A percentile compares a stretch with the other conserved stretches of the same genome.
These are phyloP conservation scores for Irpex sp. DNA, from an alignment of 1,284 basidiomycete genomes.

Conservation along the genomic window DNA sequence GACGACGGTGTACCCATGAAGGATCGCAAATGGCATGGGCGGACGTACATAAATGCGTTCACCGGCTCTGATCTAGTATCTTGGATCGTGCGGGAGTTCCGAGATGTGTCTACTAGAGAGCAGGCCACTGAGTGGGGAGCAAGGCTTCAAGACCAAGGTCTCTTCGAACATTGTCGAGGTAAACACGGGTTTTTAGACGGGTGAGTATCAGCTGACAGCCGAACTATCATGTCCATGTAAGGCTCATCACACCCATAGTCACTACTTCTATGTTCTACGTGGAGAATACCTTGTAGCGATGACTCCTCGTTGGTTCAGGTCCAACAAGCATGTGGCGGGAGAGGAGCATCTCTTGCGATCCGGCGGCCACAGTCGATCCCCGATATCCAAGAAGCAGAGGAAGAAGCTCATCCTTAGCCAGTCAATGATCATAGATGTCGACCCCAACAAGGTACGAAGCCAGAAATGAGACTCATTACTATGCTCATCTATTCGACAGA, in stretches of 20 bases:
- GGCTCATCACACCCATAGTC: conserved; percentile 36
- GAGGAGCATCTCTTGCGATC: conserved; percentile 11
- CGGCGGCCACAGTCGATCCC: conserved; percentile 29
- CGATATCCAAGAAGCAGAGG: conserved; percentile 38
- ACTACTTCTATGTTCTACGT: conserved; percentile 83
- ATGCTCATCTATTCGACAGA: conserved; percentile 34
- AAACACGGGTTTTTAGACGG: conserved; percentile 83
- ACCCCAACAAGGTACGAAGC: conserved; percentile 63
- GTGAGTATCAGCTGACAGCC: conserved; percentile 36
- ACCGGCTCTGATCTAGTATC: conserved; percentile 83
- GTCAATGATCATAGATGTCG: conserved; percentile 85
- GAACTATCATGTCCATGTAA: too few relatives aligned
- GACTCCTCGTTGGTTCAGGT: conserved; percentile 68
- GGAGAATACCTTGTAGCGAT: conserved; percentile 71
- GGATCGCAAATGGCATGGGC: conserved; percentile 71
- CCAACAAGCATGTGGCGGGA: conserved; percentile 36
- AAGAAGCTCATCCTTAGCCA: conserved; percentile 81
- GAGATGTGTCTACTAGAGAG: conserved; percentile 76
- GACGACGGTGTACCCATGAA: conserved; percentile 77
- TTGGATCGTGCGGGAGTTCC: conserved; percentile 85
- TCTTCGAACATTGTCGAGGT: conserved; percentile 80
- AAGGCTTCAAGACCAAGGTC: conserved; percentile 70
- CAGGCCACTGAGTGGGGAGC: conserved; percentile 80
- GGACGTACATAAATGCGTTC: conserved; percentile 74
- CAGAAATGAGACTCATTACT: background rate